These are phyloP conservation scores for Fusarium sp. DNA, from an alignment of 2,329 filamentous ascomycete species.

Conservation along the genomic window DNA sequence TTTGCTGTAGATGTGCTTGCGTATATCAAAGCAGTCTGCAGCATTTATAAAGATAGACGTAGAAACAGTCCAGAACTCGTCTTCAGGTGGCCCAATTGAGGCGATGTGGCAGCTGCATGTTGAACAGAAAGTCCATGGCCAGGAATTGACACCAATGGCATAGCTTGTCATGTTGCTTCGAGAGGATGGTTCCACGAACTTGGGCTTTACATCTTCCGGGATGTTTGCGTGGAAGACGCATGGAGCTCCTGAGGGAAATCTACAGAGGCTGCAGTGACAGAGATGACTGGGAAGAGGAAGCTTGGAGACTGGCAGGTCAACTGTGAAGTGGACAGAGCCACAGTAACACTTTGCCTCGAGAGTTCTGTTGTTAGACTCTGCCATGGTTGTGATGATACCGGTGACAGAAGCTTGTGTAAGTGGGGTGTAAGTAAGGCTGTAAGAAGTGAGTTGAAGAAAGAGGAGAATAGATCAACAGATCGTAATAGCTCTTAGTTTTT, in stretches of 20 bases:
- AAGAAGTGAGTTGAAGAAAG: neutral
- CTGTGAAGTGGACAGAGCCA: constrained; percentile 57
- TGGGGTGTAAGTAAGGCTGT: neutral
- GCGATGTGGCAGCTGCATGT: constrained; percentile 62
- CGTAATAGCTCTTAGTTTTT: neutral
- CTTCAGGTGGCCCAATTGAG: constrained; percentile 48
- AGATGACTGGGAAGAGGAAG: constrained; percentile 59
- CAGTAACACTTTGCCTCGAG: constrained; percentile 62
- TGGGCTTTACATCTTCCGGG: constrained; percentile 51
- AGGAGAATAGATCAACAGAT: neutral
- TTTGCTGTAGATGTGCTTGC: constrained; percentile 53
- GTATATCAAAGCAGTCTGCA: constrained; percentile 52
- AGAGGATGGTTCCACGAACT: constrained; percentile 57
- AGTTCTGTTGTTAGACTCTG: constrained; percentile 47
- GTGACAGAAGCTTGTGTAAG: neutral
- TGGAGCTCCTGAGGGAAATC: constrained; percentile 57
- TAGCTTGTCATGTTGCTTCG: constrained; percentile 55
- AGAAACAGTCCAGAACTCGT: constrained; percentile 55
- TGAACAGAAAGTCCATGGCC: constrained; percentile 59
- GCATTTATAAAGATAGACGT: constrained; percentile 57
- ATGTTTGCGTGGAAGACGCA: constrained; percentile 58
- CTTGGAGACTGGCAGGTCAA: constrained; percentile 54
- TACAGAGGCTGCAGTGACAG: constrained; percentile 62
- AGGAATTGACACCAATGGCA: constrained; percentile 45
- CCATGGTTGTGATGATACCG: constrained; percentile 27